Percentiles rank a stretch among this genome's conserved stretches.
Evolutionary conservation across 2,329 filamentous ascomycete species (phyloP).

Genomic region (Apiospora aurea): DNA sequence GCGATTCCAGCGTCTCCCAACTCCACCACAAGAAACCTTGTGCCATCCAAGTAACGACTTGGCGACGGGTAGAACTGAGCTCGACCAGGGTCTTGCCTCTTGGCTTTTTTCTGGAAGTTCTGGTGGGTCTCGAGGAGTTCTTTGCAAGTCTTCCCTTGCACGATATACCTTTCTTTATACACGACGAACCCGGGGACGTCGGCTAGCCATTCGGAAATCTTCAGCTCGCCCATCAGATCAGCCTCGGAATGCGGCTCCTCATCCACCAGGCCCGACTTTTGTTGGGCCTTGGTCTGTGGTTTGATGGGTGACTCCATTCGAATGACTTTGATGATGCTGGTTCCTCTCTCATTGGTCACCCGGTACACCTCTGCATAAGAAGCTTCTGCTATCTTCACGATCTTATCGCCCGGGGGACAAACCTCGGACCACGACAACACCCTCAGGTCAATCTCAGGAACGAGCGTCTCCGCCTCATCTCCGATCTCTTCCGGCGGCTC

Average conservation of each 20-base stretch:
- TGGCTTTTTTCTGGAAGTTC: constrained; percentile 60
- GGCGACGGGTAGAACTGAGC: constrained; percentile 70
- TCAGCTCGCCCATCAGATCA: constrained; percentile 64
- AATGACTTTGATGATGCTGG: constrained; percentile 71
- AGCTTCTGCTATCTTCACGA: constrained; percentile 71
- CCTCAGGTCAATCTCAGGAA: constrained; percentile 41
- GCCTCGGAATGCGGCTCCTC: constrained; percentile 63
- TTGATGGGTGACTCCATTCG: constrained; percentile 65
- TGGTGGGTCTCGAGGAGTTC: constrained; percentile 67
- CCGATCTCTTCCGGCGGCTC: constrained; percentile 26
- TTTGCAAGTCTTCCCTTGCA: constrained; percentile 61
- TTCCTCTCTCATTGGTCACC: constrained; percentile 64
- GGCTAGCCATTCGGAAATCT: constrained; percentile 69
- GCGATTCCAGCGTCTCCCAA: constrained; percentile 68
- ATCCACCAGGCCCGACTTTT: constrained; percentile 61
- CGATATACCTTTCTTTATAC: constrained; percentile 70
- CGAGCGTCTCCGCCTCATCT: constrained; percentile 16
- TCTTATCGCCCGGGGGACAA: constrained; percentile 58
- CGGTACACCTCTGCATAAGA: constrained; percentile 73
- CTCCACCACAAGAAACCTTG: constrained; percentile 67
- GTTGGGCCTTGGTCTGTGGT: constrained; percentile 63
- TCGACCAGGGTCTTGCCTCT: constrained; percentile 61
- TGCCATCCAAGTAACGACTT: constrained; percentile 63
- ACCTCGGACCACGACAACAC: constrained; percentile 64
- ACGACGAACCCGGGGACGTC: constrained; percentile 70